Evolutionary conservation across 768 basidiomycete species (phyloP).

Genomic region (Pleurotus ostreatus): DNA sequence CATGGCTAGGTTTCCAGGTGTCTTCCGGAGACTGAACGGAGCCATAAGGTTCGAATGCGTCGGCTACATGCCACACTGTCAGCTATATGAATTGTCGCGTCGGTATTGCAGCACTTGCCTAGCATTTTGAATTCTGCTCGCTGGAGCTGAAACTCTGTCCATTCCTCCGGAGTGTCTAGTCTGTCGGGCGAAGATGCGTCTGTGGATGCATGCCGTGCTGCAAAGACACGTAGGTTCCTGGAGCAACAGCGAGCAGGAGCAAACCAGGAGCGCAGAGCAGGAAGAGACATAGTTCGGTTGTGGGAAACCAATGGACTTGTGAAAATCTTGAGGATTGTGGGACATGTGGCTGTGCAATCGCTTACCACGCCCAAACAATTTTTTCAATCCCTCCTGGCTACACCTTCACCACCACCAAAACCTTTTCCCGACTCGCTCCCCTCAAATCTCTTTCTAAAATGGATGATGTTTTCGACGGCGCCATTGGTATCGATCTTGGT

Average conservation of each 20-base stretch:
- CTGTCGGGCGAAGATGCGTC: slow-evolving; percentile 16
- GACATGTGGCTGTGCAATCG: slow-evolving; percentile 41
- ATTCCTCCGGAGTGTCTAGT: slow-evolving; percentile 54
- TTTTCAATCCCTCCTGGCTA: slow-evolving; percentile 29
- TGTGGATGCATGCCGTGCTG: slow-evolving; percentile 22
- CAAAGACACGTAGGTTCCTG: slow-evolving; percentile 9
- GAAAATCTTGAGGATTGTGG: slow-evolving; percentile 15
- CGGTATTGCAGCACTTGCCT: slow-evolving; percentile 32
- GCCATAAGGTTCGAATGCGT: slow-evolving; percentile 66
- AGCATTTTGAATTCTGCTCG: slow-evolving; percentile 54
- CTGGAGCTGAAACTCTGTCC: slow-evolving; percentile 57
- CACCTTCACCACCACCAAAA: slow-evolving; percentile 31
- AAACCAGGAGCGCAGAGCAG: slow-evolving; percentile 33
- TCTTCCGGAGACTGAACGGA: slow-evolving; percentile 68
- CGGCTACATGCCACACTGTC: slow-evolving; percentile 35
- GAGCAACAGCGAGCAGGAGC: slow-evolving; percentile 28
- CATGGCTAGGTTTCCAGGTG: slow-evolving; percentile 70
- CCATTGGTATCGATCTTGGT: slow-evolving; percentile 86
- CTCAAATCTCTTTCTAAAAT: slow-evolving; percentile 48
- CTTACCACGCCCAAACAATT: slow-evolving; percentile 57
- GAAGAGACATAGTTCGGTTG: slow-evolving; percentile 7
- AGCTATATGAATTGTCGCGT: slow-evolving; percentile 13
- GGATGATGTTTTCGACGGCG: slow-evolving; percentile 93
- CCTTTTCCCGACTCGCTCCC: slow-evolving; percentile 24
- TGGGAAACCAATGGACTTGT: slow-evolving; percentile 30